Percentiles rank a stretch among this genome's conserved stretches.
Evolutionary conservation across 768 basidiomycete species (phyloP).

Genomic region (Auricularia sp.): DNA sequence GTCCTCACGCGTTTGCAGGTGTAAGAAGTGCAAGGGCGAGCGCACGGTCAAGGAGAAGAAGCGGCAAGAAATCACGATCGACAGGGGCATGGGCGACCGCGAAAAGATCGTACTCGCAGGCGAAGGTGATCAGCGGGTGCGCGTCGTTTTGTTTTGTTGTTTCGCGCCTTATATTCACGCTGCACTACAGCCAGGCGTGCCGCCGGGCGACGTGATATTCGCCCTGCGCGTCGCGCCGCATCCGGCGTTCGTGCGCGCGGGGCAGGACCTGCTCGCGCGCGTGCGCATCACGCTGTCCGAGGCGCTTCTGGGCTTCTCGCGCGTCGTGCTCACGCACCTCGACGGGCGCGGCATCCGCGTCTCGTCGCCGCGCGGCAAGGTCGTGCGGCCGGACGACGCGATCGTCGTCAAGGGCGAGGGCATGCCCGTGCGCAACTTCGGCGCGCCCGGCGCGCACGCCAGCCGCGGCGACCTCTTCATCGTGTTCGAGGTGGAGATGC

Average conservation of each 20-base stretch:
- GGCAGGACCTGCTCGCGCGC: slow-evolving; percentile 68
- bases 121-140: slow-evolving; percentile 85
- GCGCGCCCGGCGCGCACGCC: slow-evolving; percentile 35
- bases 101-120: slow-evolving; percentile 80
- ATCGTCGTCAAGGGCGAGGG: slow-evolving; percentile 78
- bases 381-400: slow-evolving; percentile 63
- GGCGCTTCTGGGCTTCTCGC: slow-evolving; percentile 88
- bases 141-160: not conserved
- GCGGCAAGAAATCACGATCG: slow-evolving; percentile 76
- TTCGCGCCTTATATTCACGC: too few relatives aligned
- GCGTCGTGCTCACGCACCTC: slow-evolving; percentile 82
- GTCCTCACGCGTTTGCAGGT: slow-evolving; percentile 35
- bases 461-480: slow-evolving; percentile 72
- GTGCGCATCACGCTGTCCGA: slow-evolving; percentile 87
- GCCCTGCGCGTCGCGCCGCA: slow-evolving; percentile 59
- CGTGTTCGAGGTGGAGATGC: slow-evolving; percentile 83
- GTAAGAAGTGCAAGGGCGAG: slow-evolving; percentile 91
- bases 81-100: slow-evolving; percentile 75
- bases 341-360: slow-evolving; percentile 88
- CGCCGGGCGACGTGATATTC: slow-evolving; percentile 88
- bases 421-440: slow-evolving; percentile 60
- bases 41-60: slow-evolving; percentile 81
- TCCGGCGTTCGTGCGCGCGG: slow-evolving; percentile 72
- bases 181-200: slow-evolving; percentile 57
- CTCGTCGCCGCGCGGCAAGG: slow-evolving; percentile 59